These are phyloP conservation scores for Zygoascus meyerae DNA, from an alignment of 1,139 yeast species.

Conservation along the genomic window DNA sequence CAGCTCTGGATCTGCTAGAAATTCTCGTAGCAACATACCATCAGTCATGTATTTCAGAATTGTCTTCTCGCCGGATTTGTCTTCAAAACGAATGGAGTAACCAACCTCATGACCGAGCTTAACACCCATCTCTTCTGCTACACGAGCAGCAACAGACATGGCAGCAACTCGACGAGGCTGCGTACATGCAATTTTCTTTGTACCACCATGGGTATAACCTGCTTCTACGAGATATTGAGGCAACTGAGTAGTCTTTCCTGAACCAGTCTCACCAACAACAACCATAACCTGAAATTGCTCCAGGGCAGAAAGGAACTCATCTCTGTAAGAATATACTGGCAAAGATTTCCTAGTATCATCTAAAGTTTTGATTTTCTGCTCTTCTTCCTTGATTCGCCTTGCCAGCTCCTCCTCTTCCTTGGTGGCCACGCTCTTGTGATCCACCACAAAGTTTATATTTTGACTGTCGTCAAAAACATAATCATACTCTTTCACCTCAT, in stretches of 20 bases:
- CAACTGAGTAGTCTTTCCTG: constrained; percentile 93
- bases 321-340: constrained; percentile 69
- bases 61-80: constrained; percentile 57
- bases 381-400: constrained; percentile 38
- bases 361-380: constrained; percentile 39
- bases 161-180: constrained; percentile 98
- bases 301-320: constrained; percentile 58
- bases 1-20: constrained; percentile 67
- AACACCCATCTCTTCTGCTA: constrained; percentile 77
- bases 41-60: constrained; percentile 84
- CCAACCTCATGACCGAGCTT: constrained; percentile 78
- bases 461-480: constrained; percentile 81
- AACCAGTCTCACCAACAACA: constrained; percentile 96
- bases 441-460: constrained; percentile 56
- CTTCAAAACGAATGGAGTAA: constrained; percentile 82
- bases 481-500: constrained; percentile 51
- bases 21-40: constrained; percentile 87
- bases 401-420: constrained; percentile 31
- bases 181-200: constrained; percentile 71
- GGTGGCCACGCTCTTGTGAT: constrained; percentile 27
- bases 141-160: constrained; percentile 85
- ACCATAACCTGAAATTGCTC: constrained; percentile 65
- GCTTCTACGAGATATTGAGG: constrained; percentile 86
- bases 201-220: constrained; percentile 55
- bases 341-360: constrained; percentile 53